Evolutionary conservation across 257 asterid genomes (phyloP).

Genomic region (Oldenlandia corymbosa): DNA sequence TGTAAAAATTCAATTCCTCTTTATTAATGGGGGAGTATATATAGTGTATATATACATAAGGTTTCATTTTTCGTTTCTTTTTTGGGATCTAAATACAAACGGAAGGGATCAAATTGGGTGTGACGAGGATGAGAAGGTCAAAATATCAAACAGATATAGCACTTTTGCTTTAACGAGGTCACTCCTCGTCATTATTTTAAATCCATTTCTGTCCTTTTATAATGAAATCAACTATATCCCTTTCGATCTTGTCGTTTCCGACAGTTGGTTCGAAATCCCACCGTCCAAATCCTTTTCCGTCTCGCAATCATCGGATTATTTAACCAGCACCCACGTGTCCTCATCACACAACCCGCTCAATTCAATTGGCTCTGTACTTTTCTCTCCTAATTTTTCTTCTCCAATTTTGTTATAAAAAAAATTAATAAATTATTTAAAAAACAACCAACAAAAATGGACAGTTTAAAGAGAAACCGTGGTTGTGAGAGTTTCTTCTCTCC

Average conservation of each 20-base stretch:
- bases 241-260: constrained; percentile 19
- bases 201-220: no score
- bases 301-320: constrained; percentile 52
- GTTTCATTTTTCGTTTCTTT: no score
- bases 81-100: no score
- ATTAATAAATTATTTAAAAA: not conserved
- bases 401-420: no score
- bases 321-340: constrained; percentile 57
- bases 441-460: constrained; percentile 11
- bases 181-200: not conserved
- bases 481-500: constrained; percentile 4
- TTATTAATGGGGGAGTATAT: no score
- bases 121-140: no score
- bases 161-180: constrained; percentile 4
- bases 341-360: constrained; percentile 4
- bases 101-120: no score
- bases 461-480: constrained; percentile 38
- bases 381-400: constrained; percentile 5
- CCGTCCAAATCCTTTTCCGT: constrained; percentile 24
- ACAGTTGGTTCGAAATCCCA: constrained; percentile 22
- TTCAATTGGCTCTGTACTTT: constrained; percentile 4
- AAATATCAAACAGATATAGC: not conserved
- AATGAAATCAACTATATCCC: no score
- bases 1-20: no score
- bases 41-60: no score